A percentile compares a stretch with the other conserved stretches of the same genome.
Conservation (phyloP, 2,329 filamentous ascomycete genomes). For the Diaporthe caulivora region DNA sequence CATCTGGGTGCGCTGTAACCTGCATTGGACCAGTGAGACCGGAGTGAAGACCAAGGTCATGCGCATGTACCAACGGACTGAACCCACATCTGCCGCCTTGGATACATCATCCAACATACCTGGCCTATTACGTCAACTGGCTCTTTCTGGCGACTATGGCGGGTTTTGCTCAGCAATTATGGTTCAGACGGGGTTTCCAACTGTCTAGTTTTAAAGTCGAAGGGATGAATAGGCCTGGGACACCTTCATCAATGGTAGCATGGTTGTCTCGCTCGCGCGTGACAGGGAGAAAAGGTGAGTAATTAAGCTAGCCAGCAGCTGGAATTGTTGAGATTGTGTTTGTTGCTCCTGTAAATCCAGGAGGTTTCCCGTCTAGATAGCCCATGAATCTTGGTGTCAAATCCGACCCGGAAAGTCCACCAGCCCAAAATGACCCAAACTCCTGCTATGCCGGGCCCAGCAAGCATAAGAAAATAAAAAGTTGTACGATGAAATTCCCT, state of each 20-base stretch:
- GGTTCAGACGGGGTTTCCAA: neutral
- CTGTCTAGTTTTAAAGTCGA: neutral
- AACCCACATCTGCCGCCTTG: no score
- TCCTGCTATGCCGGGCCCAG: constrained; percentile 12
- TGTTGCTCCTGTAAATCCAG: neutral
- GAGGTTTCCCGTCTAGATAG: neutral
- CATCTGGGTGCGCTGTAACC: neutral
- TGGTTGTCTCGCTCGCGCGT: neutral
- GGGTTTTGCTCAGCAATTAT: neutral
- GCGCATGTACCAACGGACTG: neutral
- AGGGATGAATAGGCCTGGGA: no score
- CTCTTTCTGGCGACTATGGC: neutral
- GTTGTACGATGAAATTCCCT: neutral
- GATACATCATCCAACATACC: neutral
- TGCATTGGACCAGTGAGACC: neutral
- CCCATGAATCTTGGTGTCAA: neutral
- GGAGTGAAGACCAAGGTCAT: neutral
- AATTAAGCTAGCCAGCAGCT: constrained; percentile 14
- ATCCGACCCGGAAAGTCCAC: neutral
- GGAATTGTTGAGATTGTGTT: neutral
- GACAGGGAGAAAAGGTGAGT: neutral
- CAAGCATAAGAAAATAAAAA: neutral
- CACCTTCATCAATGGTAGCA: neutral
- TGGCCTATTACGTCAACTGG: neutral
- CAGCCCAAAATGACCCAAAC: neutral